phyloP scores from a whole-genome alignment of 805 yeast species.

The Helenozyma baotianmanensis region DNA sequence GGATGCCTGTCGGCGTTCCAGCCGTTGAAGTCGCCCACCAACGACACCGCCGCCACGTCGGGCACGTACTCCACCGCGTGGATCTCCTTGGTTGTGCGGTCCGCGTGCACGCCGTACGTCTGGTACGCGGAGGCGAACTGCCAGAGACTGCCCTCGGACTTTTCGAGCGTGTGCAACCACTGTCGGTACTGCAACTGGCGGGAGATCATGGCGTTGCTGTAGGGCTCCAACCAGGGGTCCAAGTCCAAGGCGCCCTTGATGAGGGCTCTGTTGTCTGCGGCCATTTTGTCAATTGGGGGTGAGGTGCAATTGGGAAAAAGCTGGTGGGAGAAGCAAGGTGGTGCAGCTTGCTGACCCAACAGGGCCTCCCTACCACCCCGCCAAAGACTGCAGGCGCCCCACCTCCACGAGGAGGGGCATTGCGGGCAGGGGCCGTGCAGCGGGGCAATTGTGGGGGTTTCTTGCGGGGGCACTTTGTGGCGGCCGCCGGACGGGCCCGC shows the following conservation, averaged over 20 bases:
- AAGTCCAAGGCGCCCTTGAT: conserved; percentile 59
- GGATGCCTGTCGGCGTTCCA: conserved; percentile 64
- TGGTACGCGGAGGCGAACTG: conserved; percentile 75
- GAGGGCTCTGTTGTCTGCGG: conserved; percentile 5
- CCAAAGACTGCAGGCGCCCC: too few relatives aligned
- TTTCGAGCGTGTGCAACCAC: conserved; percentile 54
- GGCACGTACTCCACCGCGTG: conserved; percentile 86
- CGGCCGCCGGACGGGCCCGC: too few relatives aligned
- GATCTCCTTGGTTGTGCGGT: conserved; percentile 47
- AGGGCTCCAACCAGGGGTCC: conserved; percentile 89
- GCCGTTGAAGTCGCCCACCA: conserved; percentile 89
- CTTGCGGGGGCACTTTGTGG: too few relatives aligned
- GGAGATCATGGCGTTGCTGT: conserved; percentile 57
- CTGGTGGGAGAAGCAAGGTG: neutral
- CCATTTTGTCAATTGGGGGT: neutral
- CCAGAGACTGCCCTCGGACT: conserved; percentile 53
- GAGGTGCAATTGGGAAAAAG: too few relatives aligned
- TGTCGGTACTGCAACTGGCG: conserved; percentile 63
- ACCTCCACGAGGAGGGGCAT: too few relatives aligned
- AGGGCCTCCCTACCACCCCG: neutral
- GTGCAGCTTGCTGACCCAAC: neutral
- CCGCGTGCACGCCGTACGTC: conserved; percentile 71
- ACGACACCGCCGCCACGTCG: conserved; percentile 65
- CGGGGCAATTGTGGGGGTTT: too few relatives aligned
- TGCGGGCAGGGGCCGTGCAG: too few relatives aligned